Percentiles rank a stretch among this genome's conserved stretches.
Conservation (phyloP, 2,329 filamentous ascomycete genomes). For the Ophiostoma montium region DNA sequence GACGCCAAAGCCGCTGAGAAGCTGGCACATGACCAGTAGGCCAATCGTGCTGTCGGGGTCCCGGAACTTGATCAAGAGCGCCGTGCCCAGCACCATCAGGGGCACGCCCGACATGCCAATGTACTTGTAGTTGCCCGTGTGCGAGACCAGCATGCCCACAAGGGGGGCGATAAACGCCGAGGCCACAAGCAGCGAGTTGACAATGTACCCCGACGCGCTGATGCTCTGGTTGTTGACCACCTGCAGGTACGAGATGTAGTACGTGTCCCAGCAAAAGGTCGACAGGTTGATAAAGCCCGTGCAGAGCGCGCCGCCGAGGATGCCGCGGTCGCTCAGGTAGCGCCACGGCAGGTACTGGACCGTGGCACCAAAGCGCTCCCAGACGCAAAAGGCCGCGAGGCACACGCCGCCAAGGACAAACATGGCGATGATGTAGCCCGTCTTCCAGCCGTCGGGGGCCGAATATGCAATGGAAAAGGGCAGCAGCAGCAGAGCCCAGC, state of each 20-base stretch:
- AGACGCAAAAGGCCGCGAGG: constrained; percentile 24
- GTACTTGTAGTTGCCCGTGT: constrained; percentile 34
- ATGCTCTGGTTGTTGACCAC: constrained; percentile 13
- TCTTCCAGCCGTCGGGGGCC: constrained; percentile 26
- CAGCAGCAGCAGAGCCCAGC: constrained; percentile 50
- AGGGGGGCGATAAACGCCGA: constrained; percentile 28
- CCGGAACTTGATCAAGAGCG: constrained; percentile 43
- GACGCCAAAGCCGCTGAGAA: constrained; percentile 36
- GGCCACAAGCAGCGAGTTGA: constrained; percentile 7
- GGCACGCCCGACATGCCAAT: constrained; percentile 31
- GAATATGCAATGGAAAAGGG: constrained; percentile 45
- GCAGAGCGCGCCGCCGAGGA: constrained; percentile 18
- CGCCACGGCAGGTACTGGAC: constrained; percentile 27
- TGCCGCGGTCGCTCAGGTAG: constrained; percentile 31
- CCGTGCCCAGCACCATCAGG: constrained; percentile 36
- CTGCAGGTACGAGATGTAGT: constrained; percentile 13
- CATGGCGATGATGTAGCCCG: constrained; percentile 28
- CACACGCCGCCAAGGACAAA: constrained; percentile 24
- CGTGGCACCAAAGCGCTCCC: constrained; percentile 24
- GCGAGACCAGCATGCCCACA: constrained; percentile 31
- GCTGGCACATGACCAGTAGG: constrained; percentile 42
- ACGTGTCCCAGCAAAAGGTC: constrained; percentile 16
- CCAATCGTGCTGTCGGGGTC: constrained; percentile 31
- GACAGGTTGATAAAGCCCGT: constrained; percentile 8
- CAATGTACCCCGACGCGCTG: constrained; percentile 8